Conservation (phyloP, 768 basidiomycete species). For the Tylopilus sp. region DNA sequence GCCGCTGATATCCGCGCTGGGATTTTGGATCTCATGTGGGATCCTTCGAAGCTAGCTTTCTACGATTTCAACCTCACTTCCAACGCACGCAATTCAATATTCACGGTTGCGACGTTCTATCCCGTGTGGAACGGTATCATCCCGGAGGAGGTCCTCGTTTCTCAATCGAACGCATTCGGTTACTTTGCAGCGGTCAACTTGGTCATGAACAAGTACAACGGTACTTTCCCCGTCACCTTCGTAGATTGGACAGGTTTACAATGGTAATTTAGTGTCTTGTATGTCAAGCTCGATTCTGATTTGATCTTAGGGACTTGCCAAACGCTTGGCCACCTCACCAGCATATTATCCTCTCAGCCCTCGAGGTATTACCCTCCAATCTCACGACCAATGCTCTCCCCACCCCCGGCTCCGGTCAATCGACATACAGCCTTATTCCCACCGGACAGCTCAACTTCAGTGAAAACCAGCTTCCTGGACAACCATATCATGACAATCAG, state of each 20-base stretch:
- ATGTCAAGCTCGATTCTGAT: neutral
- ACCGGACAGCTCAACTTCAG: constrained; percentile 74
- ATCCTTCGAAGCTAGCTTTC: constrained; percentile 76
- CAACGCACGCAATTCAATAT: constrained; percentile 59
- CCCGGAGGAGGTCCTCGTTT: constrained; percentile 61
- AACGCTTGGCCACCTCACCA: constrained; percentile 88
- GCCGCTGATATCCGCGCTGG: constrained; percentile 61
- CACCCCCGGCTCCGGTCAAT: constrained; percentile 44
- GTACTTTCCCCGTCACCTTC: constrained; percentile 80
- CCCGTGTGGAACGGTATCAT: constrained; percentile 87
- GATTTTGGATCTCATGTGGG: constrained; percentile 87
- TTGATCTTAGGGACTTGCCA: constrained; percentile 64
- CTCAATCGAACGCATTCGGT: constrained; percentile 58
- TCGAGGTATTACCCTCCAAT: constrained; percentile 70
- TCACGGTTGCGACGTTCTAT: constrained; percentile 76
- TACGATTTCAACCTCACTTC: constrained; percentile 85
- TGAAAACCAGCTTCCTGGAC: constrained; percentile 70
- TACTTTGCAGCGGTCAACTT: constrained; percentile 74
- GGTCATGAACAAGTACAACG: constrained; percentile 83
- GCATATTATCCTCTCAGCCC: constrained; percentile 75
- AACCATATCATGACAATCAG: constrained; percentile 42
- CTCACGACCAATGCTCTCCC: constrained; percentile 59
- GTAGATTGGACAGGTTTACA: constrained; percentile 69
- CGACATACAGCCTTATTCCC: constrained; percentile 68
- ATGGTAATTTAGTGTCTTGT: constrained; percentile 49